These are phyloP conservation scores for barley (Hordeum vulgare) DNA, from an alignment of 176 grass and related monocot genomes.

Conservation along the genomic window MorexV3_pseudomolecules_assembly NC_058523.1:544183191-544183690, in stretches of 20 bases:
- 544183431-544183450: not conserved
- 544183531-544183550: not conserved
- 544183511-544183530: not conserved
- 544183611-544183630: not conserved
- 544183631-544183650: not conserved
- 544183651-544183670: not conserved
- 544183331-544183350: too few species aligned
- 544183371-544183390: not conserved
- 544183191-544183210: not conserved
- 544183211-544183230: not conserved
- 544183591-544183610: not conserved
- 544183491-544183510: not conserved
- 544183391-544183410: not conserved
- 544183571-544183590: too few species aligned
- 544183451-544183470: not conserved
- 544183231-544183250: not conserved
- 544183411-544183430: not conserved
- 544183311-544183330: not conserved
- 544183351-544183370: not conserved
- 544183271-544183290: too few species aligned
- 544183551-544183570: too few species aligned
- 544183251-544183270: not conserved
- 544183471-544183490: not conserved
- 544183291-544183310: too few species aligned
- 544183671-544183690: constrained; percentile 1